Evolutionary conservation across 1,139 yeast species (phyloP).

Genomic region (Geotrichum citri-aurantii): DNA sequence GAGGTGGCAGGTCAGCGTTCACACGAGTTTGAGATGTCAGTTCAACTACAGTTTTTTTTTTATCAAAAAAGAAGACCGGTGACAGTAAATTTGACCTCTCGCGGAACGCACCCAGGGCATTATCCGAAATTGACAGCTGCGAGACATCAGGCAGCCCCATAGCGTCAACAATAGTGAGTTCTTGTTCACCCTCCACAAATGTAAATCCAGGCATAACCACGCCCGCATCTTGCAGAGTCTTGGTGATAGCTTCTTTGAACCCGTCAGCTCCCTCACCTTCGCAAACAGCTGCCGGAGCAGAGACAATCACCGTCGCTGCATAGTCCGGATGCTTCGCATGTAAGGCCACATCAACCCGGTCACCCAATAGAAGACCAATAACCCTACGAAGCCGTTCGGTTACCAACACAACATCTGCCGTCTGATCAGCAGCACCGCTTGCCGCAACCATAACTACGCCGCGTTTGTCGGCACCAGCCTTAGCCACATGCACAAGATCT

Average conservation of each 20-base stretch:
- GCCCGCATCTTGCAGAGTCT: conserved; percentile 45
- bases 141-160: conserved; percentile 26
- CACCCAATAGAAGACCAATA: conserved; percentile 65
- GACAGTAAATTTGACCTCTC: conserved; percentile 11
- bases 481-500: conserved; percentile 11
- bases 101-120: conserved; percentile 4
- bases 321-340: conserved; percentile 47
- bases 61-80: conserved; percentile 20
- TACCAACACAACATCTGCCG: conserved; percentile 4
- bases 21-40: conserved; percentile 19
- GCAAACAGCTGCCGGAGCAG: conserved; percentile 12
- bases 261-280: conserved; percentile 3
- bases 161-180: conserved; percentile 20
- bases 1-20: conserved; percentile 40
- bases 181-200: conserved; percentile 8
- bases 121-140: not conserved
- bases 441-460: conserved; percentile 16
- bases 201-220: conserved; percentile 51
- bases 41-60: conserved; percentile 20
- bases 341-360: conserved; percentile 51
- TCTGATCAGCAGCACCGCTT: conserved; percentile 7
- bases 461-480: conserved; percentile 13
- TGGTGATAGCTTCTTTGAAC: conserved; percentile 19
- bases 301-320: conserved; percentile 39
- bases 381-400: conserved; percentile 40